Percentiles rank a stretch among this genome's conserved stretches.
Conservation (phyloP, 2,329 filamentous ascomycete genomes). For the Neospermospora avenae region DNA sequence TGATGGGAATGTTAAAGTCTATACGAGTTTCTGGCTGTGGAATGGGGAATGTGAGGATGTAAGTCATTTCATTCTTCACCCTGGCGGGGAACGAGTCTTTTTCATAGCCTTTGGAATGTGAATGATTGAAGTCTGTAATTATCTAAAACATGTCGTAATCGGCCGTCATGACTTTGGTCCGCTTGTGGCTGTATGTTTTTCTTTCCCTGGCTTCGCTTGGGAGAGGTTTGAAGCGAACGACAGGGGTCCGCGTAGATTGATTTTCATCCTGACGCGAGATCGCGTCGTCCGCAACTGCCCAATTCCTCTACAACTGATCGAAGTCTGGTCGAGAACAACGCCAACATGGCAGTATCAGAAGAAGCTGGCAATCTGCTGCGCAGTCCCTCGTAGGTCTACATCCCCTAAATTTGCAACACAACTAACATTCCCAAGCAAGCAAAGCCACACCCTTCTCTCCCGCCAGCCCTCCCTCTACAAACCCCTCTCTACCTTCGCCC, state of each 20-base stretch:
- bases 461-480: slow-evolving; percentile 64
- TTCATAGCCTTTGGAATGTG: background rate
- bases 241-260: slow-evolving; percentile 11
- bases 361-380: slow-evolving; percentile 42
- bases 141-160: background rate
- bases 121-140: background rate
- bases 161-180: background rate
- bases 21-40: no score
- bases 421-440: slow-evolving; percentile 14
- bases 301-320: background rate
- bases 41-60: background rate
- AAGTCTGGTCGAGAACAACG: background rate
- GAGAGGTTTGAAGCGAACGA: background rate
- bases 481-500: slow-evolving; percentile 69
- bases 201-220: background rate
- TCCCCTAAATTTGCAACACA: slow-evolving; percentile 1
- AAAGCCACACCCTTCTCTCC: slow-evolving; percentile 39
- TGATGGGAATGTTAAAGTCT: no score
- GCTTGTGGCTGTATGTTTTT: background rate
- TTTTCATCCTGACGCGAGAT: slow-evolving; percentile 6
- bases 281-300: slow-evolving; percentile 5
- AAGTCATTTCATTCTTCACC: background rate
- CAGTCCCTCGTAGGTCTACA: slow-evolving; percentile 46
- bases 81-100: background rate
- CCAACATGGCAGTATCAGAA: slow-evolving; percentile 26